Base-by-base conservation (phyloP, 2,329 filamentous ascomycete species). In the Fusarium liriodendri region DNA sequence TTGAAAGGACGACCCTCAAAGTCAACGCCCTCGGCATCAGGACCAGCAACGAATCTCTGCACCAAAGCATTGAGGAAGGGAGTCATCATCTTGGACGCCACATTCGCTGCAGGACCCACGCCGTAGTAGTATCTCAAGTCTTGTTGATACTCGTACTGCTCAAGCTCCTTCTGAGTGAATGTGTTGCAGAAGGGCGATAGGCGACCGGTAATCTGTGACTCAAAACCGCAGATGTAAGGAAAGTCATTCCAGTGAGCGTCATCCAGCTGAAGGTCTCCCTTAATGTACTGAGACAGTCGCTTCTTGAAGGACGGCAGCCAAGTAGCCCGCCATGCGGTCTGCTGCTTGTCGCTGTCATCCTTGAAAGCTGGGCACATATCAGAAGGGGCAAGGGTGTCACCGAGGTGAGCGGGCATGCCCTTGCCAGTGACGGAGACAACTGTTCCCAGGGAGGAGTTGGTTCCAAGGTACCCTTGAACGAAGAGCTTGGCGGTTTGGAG, bases 161-260 rank as follows among this genome's bases (percentile, higher is more conserved):
- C 83, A 64, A 92, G 85, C 79, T 94, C 92, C 4, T 89, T 83
- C 37, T 91, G 84, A 4, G 87, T 90, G 75, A 92, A 91, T 18
- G 92, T 84, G 60, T 84, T 83, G 78, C 92, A 93, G 84, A 89
- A 93, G 0, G 90, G 89, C 6, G 89, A 92, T 5, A 89, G 79
- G 2, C 82, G 82, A 1, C 91, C 91, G 0, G 85, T 89, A 72
- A 93, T 92, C 76, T 93, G 91, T 4, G 88, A 90, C 76, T 94
- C 92, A 68, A 92, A 94, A 5, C 90, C 92, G 74, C 92, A 94
- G n/a, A 93, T 84, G 74, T 93, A 93, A 0, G 91, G 90, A 59
- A 93, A 90, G 52, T 87, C 86, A 9, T 82, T 84, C 47, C 91
- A 83, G 66, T 93, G 89, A 2, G 80, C 81, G 35, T 86, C 82